Conservation (phyloP, 2,329 filamentous ascomycete genomes). For the Penicillium sp. region DNA sequence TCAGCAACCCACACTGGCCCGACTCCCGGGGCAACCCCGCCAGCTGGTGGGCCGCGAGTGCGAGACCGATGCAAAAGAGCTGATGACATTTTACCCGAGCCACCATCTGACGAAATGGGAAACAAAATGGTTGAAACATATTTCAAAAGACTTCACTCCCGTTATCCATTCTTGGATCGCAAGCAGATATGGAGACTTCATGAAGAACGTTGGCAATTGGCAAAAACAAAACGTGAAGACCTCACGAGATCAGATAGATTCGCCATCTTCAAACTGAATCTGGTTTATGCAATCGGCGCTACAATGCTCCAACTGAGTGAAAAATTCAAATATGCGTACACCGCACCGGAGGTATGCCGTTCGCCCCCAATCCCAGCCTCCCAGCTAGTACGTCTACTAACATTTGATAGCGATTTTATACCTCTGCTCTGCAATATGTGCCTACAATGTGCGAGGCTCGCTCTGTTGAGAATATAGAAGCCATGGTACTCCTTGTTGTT, state of each 20-base stretch:
- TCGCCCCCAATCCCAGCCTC: background rate
- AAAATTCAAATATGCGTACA: slow-evolving; percentile 50
- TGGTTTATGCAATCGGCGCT: slow-evolving; percentile 58
- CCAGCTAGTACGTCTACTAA: background rate
- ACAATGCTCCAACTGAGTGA: slow-evolving; percentile 55
- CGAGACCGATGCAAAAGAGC: slow-evolving; percentile 39
- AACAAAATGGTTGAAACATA: slow-evolving; percentile 51
- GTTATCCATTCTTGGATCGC: slow-evolving; percentile 56
- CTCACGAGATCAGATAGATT: slow-evolving; percentile 45
- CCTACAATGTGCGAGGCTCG: slow-evolving; percentile 54
- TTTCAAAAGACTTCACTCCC: slow-evolving; percentile 50
- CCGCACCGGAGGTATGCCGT: slow-evolving; percentile 45
- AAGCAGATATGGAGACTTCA: slow-evolving; percentile 52
- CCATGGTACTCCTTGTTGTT: slow-evolving; percentile 56
- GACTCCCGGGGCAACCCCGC: slow-evolving; percentile 18
- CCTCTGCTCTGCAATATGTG: slow-evolving; percentile 55
- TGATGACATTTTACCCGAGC: slow-evolving; percentile 45
- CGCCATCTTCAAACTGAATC: slow-evolving; percentile 56
- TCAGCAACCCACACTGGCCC: slow-evolving; percentile 8
- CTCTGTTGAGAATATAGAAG: slow-evolving; percentile 57
- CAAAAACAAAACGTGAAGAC: slow-evolving; percentile 41
- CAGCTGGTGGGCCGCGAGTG: slow-evolving; percentile 19
- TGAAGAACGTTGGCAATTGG: slow-evolving; percentile 43
- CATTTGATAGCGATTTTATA: slow-evolving; percentile 51
- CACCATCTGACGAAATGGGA: slow-evolving; percentile 53